Evolutionary conservation across 2,329 filamentous ascomycete genomes (phyloP).

Genomic region (Cryoendolithus antarcticus): DNA sequence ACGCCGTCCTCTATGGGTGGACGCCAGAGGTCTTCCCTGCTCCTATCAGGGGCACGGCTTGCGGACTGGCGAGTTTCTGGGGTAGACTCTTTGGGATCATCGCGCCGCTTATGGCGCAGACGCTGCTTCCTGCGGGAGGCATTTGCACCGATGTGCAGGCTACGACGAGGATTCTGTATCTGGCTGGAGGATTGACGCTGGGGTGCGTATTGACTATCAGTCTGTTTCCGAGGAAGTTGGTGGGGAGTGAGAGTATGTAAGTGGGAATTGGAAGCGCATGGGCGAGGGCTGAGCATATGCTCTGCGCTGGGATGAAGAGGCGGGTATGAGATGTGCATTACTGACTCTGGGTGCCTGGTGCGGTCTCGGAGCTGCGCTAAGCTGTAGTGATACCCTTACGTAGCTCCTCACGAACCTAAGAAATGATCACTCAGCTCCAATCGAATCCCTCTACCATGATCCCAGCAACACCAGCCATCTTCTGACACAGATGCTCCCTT

Average conservation of each 20-base stretch:
- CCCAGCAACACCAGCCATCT: conserved; percentile 13
- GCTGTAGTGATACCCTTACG: too few relatives aligned
- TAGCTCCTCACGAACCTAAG: too few relatives aligned
- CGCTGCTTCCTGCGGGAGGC: conserved; percentile 18
- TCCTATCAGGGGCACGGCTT: conserved; percentile 39
- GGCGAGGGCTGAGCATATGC: too few relatives aligned
- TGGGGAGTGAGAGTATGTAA: conserved; percentile 25
- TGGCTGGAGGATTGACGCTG: conserved; percentile 43
- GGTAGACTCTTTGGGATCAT: conserved; percentile 47
- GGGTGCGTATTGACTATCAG: conserved; percentile 41
- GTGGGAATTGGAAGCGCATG: not conserved
- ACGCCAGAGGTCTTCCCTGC: conserved; percentile 42
- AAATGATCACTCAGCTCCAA: conserved; percentile 9
- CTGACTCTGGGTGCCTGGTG: too few relatives aligned
- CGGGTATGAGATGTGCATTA: too few relatives aligned
- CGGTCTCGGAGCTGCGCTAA: too few relatives aligned
- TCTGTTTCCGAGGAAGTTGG: conserved; percentile 31
- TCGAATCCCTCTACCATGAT: conserved; percentile 16
- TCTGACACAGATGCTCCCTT: conserved; percentile 21
- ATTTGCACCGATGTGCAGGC: conserved; percentile 15
- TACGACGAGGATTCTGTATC: conserved; percentile 41
- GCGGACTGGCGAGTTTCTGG: conserved; percentile 47
- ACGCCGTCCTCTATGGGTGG: conserved; percentile 40
- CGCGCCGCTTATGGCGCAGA: conserved; percentile 43
- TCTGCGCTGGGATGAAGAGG: too few relatives aligned